phyloP scores from a whole-genome alignment of 306 rosid species.

The Fragaria ananassa region DNA sequence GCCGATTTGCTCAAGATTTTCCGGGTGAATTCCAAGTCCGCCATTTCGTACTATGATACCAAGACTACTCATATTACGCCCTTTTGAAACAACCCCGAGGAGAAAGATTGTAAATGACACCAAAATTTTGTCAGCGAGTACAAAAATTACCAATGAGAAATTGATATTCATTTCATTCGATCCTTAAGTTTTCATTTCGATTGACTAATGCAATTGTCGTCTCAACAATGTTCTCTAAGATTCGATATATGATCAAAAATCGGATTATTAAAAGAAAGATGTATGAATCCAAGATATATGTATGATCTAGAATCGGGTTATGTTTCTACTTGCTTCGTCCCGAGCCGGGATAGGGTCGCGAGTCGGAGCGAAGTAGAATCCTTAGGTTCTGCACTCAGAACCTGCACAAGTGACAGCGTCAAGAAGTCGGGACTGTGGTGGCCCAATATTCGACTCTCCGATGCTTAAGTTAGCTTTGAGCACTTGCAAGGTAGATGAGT shows the following conservation, averaged over 20 bases:
- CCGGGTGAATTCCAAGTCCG: constrained; percentile 60
- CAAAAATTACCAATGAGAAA: constrained; percentile 28
- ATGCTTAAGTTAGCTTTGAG: too few species aligned
- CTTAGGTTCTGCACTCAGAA: too few species aligned
- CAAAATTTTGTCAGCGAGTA: constrained; percentile 60
- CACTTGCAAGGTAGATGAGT: too few species aligned
- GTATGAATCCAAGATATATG: too few species aligned
- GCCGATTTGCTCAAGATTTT: constrained; percentile 78
- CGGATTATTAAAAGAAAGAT: too few species aligned
- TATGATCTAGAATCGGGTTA: too few species aligned
- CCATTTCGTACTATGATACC: constrained; percentile 69
- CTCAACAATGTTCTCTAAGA: background rate
- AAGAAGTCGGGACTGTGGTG: too few species aligned
- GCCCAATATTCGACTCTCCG: too few species aligned
- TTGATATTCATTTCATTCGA: constrained; percentile 33
- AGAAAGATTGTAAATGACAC: constrained; percentile 46
- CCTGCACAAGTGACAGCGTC: too few species aligned
- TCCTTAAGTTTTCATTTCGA: background rate
- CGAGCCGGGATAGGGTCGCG: too few species aligned
- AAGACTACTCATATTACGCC: constrained; percentile 95
- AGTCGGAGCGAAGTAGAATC: too few species aligned
- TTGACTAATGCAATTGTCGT: background rate
- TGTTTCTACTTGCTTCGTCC: too few species aligned
- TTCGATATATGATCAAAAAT: background rate
- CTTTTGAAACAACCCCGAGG: constrained; percentile 30